Base-by-base conservation (phyloP, 371 early-diverging fungal genomes). In the Mortierella sp. region DNA sequence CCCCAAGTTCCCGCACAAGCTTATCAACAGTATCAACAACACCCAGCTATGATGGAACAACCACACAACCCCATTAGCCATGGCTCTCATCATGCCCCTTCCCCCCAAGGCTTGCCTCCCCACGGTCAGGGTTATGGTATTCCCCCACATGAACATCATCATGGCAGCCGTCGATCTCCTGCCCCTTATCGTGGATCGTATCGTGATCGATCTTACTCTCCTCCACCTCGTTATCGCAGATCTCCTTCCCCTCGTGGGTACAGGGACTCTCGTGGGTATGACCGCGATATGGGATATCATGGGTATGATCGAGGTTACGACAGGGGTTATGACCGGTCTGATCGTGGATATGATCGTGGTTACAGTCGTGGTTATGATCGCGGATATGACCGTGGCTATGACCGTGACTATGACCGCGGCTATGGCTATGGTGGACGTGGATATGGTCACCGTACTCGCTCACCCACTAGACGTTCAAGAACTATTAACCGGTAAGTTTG, bases 131-230 rank as follows among this genome's bases (percentile, higher is more conserved):
- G 67, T 5, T 72, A 73, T 45, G 73, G 72, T 19, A 63, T 70
- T 45, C 83, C 83, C 53, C 84, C 84, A 28, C 70, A 72, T 43
- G 68, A 68, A 32, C 52, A 62, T 67, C 78, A 69, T 33, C 81
- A 77, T 61, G 81, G 81, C 21, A 53, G 69, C 24, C 74, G 73
- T 32, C 65, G 74, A 43, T 70, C 80, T 15, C 80, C 80, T 40
- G 80, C 85, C 50, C 83, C 86, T 13, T 68, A 63, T 59, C 65
- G 74, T 32, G 63, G 69, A 38, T 74, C 72, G 2, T 83, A 83
- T 69, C 87, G 86, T 76, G 88, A 88, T 60, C 83, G 85, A 55
- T 89, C 86, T 33, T 83, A 85, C 73, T 88, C 89, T 21, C 90
- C 86, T 62, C 90, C 86, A 58, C 86, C 84, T 45, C 86, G 84